Evolutionary conservation across 2,329 filamentous ascomycete species (phyloP).

Genomic region (Penicillium nordicum): DNA sequence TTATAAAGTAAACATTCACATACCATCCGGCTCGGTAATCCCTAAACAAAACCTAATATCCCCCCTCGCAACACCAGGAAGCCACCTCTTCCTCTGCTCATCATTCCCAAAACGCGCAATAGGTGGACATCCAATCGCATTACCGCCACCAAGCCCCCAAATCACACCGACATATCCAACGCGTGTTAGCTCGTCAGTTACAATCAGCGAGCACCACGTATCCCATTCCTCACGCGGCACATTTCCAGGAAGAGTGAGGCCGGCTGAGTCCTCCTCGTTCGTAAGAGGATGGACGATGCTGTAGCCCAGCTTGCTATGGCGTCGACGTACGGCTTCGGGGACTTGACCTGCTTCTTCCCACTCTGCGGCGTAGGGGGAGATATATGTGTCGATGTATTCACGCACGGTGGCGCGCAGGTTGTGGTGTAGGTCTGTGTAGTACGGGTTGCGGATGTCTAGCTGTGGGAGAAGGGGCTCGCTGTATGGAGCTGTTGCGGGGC

Average conservation of each 20-base stretch:
- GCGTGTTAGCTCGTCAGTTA: constrained; percentile 55
- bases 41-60: constrained; percentile 61
- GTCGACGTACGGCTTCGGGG: constrained; percentile 41
- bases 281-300: constrained; percentile 36
- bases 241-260: constrained; percentile 44
- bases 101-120: constrained; percentile 61
- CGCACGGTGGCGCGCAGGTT: constrained; percentile 57
- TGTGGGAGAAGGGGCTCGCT: constrained; percentile 47
- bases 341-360: constrained; percentile 61
- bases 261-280: constrained; percentile 39
- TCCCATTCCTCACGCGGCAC: constrained; percentile 52
- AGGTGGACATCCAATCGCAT: constrained; percentile 62
- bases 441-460: constrained; percentile 45
- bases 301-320: constrained; percentile 42
- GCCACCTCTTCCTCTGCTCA: constrained; percentile 57
- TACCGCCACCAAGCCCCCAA: constrained; percentile 58
- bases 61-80: constrained; percentile 58
- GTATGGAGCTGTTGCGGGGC: constrained; percentile 35
- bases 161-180: constrained; percentile 57
- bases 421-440: constrained; percentile 62
- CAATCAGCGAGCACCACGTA: constrained; percentile 55
- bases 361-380: constrained; percentile 58
- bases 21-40: constrained; percentile 61
- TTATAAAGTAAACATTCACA: constrained; percentile 30
- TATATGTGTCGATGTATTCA: constrained; percentile 56